phyloP scores from a whole-genome alignment of 345 rosid genomes.

The Diplotaxis tenuifolia region DNA sequence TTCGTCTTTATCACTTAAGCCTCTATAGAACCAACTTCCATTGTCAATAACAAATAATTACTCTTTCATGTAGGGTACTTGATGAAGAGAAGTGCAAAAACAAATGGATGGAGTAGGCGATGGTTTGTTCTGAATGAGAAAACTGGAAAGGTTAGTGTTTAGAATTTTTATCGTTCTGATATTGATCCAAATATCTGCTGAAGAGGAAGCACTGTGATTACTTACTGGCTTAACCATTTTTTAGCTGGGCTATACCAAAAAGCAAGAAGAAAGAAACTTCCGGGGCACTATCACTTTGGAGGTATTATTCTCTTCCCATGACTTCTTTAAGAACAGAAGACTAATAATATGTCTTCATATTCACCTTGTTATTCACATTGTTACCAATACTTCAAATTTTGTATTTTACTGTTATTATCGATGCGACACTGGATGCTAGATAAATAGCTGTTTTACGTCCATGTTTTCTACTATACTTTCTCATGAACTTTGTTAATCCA shows the following conservation, averaged over 20 bases:
- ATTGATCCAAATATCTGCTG: conserved; percentile 18
- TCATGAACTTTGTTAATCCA: conserved; percentile 7
- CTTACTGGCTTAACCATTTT: not conserved
- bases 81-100: conserved; percentile 89
- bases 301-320: conserved; percentile 46
- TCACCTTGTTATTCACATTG: conserved; percentile 1
- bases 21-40: conserved; percentile 11
- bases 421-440: conserved; percentile 7
- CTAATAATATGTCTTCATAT: conserved; percentile 1
- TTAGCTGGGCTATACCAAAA: conserved; percentile 97
- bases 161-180: not conserved
- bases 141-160: conserved; percentile 80
- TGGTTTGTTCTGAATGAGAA: conserved; percentile 98
- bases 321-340: not conserved
- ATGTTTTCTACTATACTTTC: not conserved
- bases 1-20: not conserved
- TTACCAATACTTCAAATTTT: conserved; percentile 8
- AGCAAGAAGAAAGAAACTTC: conserved; percentile 90
- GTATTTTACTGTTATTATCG: not conserved
- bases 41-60: conserved; percentile 7
- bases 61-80: conserved; percentile 64
- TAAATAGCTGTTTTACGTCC: not conserved
- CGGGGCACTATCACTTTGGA: conserved; percentile 93
- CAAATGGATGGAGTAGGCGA: conserved; percentile 85
- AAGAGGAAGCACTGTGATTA: conserved; percentile 1